phyloP scores from a whole-genome alignment of 2,329 filamentous ascomycete genomes.

The Acephala macrosclerotiorum region DNA sequence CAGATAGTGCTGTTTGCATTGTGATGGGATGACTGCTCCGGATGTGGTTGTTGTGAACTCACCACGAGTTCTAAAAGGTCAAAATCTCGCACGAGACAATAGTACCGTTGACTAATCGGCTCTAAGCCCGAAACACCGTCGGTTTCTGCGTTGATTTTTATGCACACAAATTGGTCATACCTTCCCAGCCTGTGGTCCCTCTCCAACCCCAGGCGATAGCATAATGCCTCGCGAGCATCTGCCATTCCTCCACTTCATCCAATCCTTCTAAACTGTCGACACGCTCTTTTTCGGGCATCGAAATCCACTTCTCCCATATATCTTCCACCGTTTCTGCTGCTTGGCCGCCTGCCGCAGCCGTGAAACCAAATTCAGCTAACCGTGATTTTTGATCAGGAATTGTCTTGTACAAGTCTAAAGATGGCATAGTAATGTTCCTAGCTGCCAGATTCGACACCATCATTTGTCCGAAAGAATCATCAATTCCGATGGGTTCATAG shows the following conservation, averaged over 20 bases:
- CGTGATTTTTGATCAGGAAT: slow-evolving; percentile 73
- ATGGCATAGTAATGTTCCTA: slow-evolving; percentile 84
- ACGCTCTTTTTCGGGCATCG: slow-evolving; percentile 74
- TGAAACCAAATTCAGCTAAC: slow-evolving; percentile 72
- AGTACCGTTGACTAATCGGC: neutral
- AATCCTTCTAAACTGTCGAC: slow-evolving; percentile 84
- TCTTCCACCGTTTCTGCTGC: slow-evolving; percentile 66
- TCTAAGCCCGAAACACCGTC: neutral
- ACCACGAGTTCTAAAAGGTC: neutral
- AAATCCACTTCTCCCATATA: slow-evolving; percentile 83
- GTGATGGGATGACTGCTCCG: no score
- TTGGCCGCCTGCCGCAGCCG: slow-evolving; percentile 50
- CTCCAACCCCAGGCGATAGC: slow-evolving; percentile 88
- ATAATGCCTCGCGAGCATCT: slow-evolving; percentile 86
- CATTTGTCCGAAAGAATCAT: slow-evolving; percentile 86
- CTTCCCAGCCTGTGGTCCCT: slow-evolving; percentile 33
- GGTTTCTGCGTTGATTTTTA: neutral
- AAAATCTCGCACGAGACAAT: neutral
- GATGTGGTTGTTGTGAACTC: no score
- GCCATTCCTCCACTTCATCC: slow-evolving; percentile 96
- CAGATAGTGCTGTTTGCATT: no score
- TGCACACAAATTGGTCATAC: slow-evolving; percentile 17
- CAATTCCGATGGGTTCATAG: slow-evolving; percentile 87
- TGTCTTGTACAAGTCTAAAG: slow-evolving; percentile 75
- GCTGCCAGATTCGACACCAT: slow-evolving; percentile 91